phyloP scores from a whole-genome alignment of 2,329 filamentous ascomycete genomes.

The Colletotrichum tropicale region DNA sequence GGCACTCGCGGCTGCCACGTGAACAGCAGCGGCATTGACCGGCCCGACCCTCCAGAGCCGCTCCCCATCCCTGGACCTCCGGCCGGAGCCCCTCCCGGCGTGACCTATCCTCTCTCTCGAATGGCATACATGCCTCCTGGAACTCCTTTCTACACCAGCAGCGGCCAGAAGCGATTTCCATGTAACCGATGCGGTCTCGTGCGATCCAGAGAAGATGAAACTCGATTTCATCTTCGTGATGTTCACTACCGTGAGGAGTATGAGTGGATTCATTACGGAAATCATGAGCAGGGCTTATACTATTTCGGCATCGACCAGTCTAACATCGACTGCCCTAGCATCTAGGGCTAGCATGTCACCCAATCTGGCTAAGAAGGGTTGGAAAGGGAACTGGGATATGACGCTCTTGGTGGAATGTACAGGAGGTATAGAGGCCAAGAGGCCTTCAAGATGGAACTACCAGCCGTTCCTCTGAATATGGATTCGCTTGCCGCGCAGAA shows the following conservation, averaged over 20 bases:
- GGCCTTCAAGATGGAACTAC: not conserved
- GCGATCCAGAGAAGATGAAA: not conserved
- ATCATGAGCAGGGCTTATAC: not conserved
- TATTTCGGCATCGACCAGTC: not conserved
- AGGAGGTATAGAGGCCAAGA: not conserved
- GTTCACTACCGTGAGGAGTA: not conserved
- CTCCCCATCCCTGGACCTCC: not conserved
- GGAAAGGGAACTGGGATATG: not conserved
- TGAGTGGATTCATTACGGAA: not conserved
- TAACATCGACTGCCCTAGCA: not conserved
- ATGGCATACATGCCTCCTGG: no score
- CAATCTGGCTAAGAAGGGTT: not conserved
- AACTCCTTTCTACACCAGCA: not conserved
- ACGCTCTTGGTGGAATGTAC: not conserved
- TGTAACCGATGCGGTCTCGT: not conserved
- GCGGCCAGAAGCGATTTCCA: not conserved
- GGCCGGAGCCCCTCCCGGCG: not conserved
- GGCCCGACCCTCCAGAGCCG: not conserved
- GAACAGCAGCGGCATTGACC: not conserved
- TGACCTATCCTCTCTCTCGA: not conserved
- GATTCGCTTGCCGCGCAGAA: not conserved
- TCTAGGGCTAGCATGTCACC: not conserved
- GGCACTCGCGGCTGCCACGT: not conserved
- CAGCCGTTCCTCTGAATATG: not conserved
- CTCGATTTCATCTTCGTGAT: not conserved